A percentile compares a stretch with the other conserved stretches of the same genome.
phyloP scores from a whole-genome alignment of 1,284 basidiomycete genomes.

The Rhodotorula mucilaginosa region DNA sequence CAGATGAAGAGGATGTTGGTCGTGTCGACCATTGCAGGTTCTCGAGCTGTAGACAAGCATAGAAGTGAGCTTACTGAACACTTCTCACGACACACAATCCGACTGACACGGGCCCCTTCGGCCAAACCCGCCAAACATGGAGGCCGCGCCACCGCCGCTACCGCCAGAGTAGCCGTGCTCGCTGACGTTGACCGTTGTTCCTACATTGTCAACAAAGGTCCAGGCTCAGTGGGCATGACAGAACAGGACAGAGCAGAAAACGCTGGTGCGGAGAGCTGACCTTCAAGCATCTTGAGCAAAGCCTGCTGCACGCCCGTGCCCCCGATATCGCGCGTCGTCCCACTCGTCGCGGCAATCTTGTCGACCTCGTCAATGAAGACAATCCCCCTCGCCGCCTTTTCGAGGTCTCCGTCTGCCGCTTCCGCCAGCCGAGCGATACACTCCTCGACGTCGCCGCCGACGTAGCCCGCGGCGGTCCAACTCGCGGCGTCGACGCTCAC shows the following conservation, averaged over 20 bases:
- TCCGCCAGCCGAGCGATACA: conserved; percentile 79
- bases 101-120: conserved; percentile 25
- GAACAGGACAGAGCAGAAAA: not conserved
- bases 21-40: conserved; percentile 57
- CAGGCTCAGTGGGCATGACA: too few relatives aligned
- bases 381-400: conserved; percentile 60
- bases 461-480: conserved; percentile 59
- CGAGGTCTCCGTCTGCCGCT: conserved; percentile 81
- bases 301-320: conserved; percentile 95
- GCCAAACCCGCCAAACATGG: conserved; percentile 9
- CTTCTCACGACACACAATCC: not conserved
- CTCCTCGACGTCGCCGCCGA: conserved; percentile 91
- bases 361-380: conserved; percentile 96
- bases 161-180: conserved; percentile 55
- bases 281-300: conserved; percentile 84
- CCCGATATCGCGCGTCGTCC: conserved; percentile 72
- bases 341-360: conserved; percentile 73
- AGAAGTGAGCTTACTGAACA: not conserved
- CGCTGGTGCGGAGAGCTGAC: not conserved
- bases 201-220: conserved; percentile 46
- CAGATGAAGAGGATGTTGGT: conserved; percentile 86
- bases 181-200: conserved; percentile 70
- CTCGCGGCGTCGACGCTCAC: conserved; percentile 55
- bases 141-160: not conserved
- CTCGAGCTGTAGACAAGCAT: conserved; percentile 1